Evolutionary conservation across 768 basidiomycete species (phyloP).

Genomic region (Collybiopsis confluens): DNA sequence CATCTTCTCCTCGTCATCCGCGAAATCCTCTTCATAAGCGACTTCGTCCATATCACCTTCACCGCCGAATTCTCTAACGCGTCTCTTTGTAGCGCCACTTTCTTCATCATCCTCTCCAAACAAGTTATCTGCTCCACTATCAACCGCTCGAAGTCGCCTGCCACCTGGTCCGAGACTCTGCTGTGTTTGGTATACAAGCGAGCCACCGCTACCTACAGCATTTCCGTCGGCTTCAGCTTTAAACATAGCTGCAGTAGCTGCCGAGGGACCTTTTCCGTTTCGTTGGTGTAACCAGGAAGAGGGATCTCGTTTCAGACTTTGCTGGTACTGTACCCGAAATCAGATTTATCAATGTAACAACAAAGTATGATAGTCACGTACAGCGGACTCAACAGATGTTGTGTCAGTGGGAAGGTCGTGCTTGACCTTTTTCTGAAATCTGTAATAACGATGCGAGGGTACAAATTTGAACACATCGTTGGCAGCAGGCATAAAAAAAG

Average conservation of each 20-base stretch:
- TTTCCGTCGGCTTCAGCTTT: conserved; percentile 57
- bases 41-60: conserved; percentile 85
- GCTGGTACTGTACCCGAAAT: conserved; percentile 31
- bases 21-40: conserved; percentile 78
- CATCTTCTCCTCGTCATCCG: conserved; percentile 83
- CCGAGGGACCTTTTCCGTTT: conserved; percentile 55
- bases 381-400: conserved; percentile 66
- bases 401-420: conserved; percentile 66
- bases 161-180: conserved; percentile 71
- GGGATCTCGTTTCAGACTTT: conserved; percentile 72
- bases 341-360: conserved; percentile 10
- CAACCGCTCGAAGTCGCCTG: conserved; percentile 60
- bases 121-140: conserved; percentile 56
- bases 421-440: conserved; percentile 82
- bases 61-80: conserved; percentile 59
- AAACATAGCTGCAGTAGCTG: conserved; percentile 63
- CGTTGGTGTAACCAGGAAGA: conserved; percentile 68
- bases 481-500: conserved; percentile 80
- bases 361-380: conserved; percentile 18
- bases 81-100: conserved; percentile 32
- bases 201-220: conserved; percentile 29
- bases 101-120: conserved; percentile 66
- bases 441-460: conserved; percentile 86
- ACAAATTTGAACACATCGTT: conserved; percentile 85
- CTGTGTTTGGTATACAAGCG: conserved; percentile 42